Evolutionary conservation across 441 rosid species (phyloP), one percentile per base, ranked within the genome.

Genomic region (Jatropha multifida): DNA sequence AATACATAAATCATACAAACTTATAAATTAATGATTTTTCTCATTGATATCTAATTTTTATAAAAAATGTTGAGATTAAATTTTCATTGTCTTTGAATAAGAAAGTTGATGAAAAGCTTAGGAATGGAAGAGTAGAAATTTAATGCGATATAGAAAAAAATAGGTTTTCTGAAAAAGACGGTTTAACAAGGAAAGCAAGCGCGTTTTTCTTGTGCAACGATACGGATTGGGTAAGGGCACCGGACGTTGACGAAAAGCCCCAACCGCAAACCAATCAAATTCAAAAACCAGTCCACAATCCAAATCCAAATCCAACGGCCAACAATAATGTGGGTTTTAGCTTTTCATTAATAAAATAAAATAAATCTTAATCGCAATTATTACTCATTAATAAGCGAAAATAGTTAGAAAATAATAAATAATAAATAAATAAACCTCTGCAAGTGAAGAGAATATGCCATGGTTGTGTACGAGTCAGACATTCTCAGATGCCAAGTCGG

Each of bases 381-480:
- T 8, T 42, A 32, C 46, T 5, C 46, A 42, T 8, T 56, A 56
- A 56, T n/a, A 26, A n/a, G 27, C 11, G 7, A 2, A 56, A 60
- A 60, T 6, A 60, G 8, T 26, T 27, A 13, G 2, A 2, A 26
- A 61, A 61, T 26, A 61, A 27, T 27, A 26, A 60, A 61, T 61
- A 12, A 23, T 59, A 40, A 66, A 41, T 17, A 44, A 32, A 9
- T 32, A 59, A 56, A 40, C 60, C 59, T 60, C 84, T 68, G 81
- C 78, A 20, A 38, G 55, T 26, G 46, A 37, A 38, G 78, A 23
- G 88, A 88, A 88, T 88, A 84, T 86, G 85, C 88, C 65, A 49
- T 60, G 56, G 83, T 8, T 2, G 51, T 69, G 63, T 61, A 63
- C 41, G 44, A 54, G 83, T 74, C 74, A 67, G 78, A 78, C 85